Evolutionary conservation across 768 basidiomycete genomes (phyloP).

Genomic region (Mycena metata): DNA sequence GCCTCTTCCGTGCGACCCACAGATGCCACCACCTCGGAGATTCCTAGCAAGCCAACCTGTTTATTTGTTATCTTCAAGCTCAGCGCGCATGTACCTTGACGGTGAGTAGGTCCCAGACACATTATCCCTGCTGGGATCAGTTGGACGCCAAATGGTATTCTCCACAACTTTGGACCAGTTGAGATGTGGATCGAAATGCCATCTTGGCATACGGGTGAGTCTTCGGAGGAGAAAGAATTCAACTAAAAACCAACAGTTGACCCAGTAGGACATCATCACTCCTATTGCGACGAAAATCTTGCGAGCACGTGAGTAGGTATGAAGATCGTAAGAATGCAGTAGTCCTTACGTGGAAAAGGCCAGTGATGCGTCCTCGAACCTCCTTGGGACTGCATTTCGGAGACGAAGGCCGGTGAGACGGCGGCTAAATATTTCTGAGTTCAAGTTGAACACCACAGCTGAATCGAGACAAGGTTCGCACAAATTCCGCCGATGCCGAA

Average conservation of each 20-base stretch:
- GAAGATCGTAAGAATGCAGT: neutral
- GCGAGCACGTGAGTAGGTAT: neutral
- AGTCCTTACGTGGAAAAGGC: conserved; percentile 77
- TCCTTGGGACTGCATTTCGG: conserved; percentile 91
- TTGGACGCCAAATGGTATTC: conserved; percentile 81
- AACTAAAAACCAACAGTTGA: conserved; percentile 66
- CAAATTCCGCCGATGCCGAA: conserved; percentile 87
- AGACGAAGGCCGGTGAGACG: conserved; percentile 89
- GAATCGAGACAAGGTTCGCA: neutral
- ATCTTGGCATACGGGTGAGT: conserved; percentile 51
- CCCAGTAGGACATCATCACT: conserved; percentile 88
- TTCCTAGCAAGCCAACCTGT: conserved; percentile 56
- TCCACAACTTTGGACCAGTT: conserved; percentile 68
- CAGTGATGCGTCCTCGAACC: conserved; percentile 88
- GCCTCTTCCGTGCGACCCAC: conserved; percentile 70
- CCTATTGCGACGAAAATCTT: conserved; percentile 71
- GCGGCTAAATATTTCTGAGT: conserved; percentile 48
- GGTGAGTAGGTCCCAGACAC: conserved; percentile 74
- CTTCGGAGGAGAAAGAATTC: conserved; percentile 44
- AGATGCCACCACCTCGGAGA: conserved; percentile 84
- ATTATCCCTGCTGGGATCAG: conserved; percentile 82
- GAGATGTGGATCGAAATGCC: conserved; percentile 70
- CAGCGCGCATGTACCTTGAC: conserved; percentile 56
- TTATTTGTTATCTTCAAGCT: no score
- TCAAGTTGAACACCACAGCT: neutral